Evolutionary conservation across 1,284 basidiomycete genomes (phyloP).

Genomic region (Grifola frondosa): DNA sequence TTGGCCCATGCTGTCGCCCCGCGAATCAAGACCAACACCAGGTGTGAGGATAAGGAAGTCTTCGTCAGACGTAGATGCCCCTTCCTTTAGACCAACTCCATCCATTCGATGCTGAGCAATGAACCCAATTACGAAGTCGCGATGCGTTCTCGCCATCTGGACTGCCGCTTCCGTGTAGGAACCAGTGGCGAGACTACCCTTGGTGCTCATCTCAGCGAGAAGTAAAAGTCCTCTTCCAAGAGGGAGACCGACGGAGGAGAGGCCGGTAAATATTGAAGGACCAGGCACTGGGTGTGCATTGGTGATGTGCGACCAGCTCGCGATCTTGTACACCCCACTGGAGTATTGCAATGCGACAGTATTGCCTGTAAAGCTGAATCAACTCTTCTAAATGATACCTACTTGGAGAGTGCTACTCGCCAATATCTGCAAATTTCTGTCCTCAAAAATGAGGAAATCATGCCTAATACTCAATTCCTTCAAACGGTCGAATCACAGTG

Average conservation of each 20-base stretch:
- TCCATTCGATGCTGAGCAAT: constrained; percentile 90
- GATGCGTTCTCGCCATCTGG: constrained; percentile 77
- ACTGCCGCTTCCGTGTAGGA: constrained; percentile 86
- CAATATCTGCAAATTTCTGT: constrained; percentile 99
- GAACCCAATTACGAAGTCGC: constrained; percentile 93
- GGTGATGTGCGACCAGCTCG: constrained; percentile 95
- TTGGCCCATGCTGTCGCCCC: constrained; percentile 91
- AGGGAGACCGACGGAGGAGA: constrained; percentile 83
- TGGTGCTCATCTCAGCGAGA: constrained; percentile 96
- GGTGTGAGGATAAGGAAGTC: constrained; percentile 95
- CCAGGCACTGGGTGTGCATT: constrained; percentile 97
- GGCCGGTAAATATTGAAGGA: constrained; percentile 88
- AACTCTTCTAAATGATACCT: too few species aligned
- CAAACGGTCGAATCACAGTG: constrained; percentile 71
- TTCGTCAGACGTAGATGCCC: constrained; percentile 39
- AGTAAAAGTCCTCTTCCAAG: constrained; percentile 86
- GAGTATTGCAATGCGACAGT: constrained; percentile 96
- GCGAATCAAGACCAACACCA: constrained; percentile 84
- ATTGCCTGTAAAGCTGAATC: constrained; percentile 83
- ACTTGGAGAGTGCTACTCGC: constrained; percentile 44
- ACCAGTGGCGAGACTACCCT: constrained; percentile 83
- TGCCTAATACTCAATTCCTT: constrained; percentile 75
- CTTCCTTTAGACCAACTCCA: constrained; percentile 45
- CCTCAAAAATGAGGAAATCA: constrained; percentile 97
- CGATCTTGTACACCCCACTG: constrained; percentile 90